A percentile compares a stretch with the other conserved stretches of the same genome.
phyloP scores from a whole-genome alignment of 208 protist genomes.

The Leishmania tarentolae region DNA sequence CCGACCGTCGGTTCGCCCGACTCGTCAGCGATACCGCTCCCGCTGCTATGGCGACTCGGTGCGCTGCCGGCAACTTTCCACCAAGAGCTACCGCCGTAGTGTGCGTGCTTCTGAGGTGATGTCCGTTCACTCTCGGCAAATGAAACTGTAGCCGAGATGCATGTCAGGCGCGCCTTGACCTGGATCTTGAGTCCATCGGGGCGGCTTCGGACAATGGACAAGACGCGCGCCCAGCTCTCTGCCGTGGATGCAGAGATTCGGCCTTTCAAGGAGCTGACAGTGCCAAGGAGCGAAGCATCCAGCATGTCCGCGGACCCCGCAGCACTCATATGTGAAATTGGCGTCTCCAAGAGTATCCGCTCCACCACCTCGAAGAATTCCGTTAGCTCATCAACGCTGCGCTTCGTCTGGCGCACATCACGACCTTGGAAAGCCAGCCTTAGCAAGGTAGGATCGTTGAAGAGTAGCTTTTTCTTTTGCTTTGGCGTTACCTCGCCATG shows the following conservation, averaged over 20 bases:
- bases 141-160: slow-evolving; percentile 19
- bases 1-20: slow-evolving; percentile 17
- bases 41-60: neutral
- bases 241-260: slow-evolving; percentile 10
- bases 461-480: slow-evolving; percentile 62
- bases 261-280: neutral
- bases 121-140: slow-evolving; percentile 22
- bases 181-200: slow-evolving; percentile 48
- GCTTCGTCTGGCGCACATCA: slow-evolving; percentile 17
- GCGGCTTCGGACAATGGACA: slow-evolving; percentile 42
- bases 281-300: slow-evolving; percentile 15
- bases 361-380: slow-evolving; percentile 28
- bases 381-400: slow-evolving; percentile 21
- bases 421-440: slow-evolving; percentile 24
- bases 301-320: neutral
- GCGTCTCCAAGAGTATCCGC: slow-evolving; percentile 15
- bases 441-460: slow-evolving; percentile 37
- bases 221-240: slow-evolving; percentile 46
- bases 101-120: neutral
- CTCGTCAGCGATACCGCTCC: slow-evolving; percentile 7
- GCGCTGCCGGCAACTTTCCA: neutral
- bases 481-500: slow-evolving; percentile 62
- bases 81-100: neutral
- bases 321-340: neutral
- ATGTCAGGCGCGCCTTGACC: slow-evolving; percentile 29